These are phyloP conservation scores for Pythium coloratum DNA, from an alignment of 352 stramenopile species.

Conservation along the genomic window DNA sequence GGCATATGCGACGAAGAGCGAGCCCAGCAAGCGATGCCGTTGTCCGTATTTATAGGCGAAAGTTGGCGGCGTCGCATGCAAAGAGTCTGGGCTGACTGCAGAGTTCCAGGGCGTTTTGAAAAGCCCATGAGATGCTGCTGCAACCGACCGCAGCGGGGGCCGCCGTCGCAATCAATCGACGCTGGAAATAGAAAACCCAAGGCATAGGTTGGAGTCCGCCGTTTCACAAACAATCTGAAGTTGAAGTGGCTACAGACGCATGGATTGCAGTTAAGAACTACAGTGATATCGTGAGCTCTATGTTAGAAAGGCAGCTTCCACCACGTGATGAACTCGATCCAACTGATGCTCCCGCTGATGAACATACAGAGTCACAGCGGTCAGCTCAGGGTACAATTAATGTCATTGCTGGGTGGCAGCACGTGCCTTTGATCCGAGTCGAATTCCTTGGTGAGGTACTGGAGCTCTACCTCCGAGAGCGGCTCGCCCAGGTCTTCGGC, in stretches of 20 bases:
- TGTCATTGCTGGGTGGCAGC: background rate
- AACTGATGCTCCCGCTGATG: slow-evolving; percentile 59
- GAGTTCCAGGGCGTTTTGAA: slow-evolving; percentile 7
- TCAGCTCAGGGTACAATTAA: too few relatives aligned
- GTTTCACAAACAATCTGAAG: background rate
- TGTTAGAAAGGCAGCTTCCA: slow-evolving; percentile 71
- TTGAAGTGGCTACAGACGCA: slow-evolving; percentile 18
- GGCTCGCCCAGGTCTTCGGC: slow-evolving; percentile 73
- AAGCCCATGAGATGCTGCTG: slow-evolving; percentile 7
- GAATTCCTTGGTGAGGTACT: slow-evolving; percentile 76
- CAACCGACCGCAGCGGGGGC: slow-evolving; percentile 1
- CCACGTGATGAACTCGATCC: slow-evolving; percentile 77
- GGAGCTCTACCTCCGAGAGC: slow-evolving; percentile 65
- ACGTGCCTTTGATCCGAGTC: slow-evolving; percentile 61
- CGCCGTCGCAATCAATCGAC: background rate
- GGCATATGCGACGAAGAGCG: slow-evolving; percentile 12
- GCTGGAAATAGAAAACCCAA: background rate
- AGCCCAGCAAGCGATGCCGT: background rate
- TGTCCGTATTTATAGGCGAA: slow-evolving; percentile 10
- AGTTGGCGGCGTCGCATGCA: slow-evolving; percentile 8
- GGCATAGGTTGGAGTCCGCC: background rate
- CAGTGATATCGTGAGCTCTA: background rate
- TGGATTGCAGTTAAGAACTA: slow-evolving; percentile 11
- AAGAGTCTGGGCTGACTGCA: background rate
- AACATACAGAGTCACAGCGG: background rate